Evolutionary conservation across 371 early-diverging fungal species (phyloP).

Genomic region (Actinomucor elegans): DNA sequence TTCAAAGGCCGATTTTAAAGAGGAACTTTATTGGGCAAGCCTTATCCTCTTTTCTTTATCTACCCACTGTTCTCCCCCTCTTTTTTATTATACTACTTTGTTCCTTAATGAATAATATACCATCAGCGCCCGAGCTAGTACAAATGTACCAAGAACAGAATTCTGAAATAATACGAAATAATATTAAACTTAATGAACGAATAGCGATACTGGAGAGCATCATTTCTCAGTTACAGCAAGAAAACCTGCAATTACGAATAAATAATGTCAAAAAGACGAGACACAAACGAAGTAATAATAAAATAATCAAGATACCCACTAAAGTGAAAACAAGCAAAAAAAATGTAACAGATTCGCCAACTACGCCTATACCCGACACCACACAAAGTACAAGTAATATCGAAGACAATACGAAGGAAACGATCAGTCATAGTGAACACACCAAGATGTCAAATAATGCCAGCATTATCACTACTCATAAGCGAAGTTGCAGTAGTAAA

Average conservation of each 20-base stretch:
- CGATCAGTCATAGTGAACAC: neutral
- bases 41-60: too few species aligned
- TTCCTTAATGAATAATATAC: neutral
- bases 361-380: neutral
- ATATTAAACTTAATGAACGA: constrained; percentile 8
- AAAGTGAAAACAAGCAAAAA: neutral
- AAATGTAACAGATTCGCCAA: neutral
- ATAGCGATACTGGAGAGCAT: constrained; percentile 3
- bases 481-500: constrained; percentile 3
- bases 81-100: neutral
- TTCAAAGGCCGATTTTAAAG: too few species aligned
- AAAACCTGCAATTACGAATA: constrained; percentile 9
- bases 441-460: neutral
- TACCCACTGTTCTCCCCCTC: neutral
- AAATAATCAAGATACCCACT: neutral
- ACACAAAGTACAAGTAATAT: neutral
- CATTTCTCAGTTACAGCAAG: constrained; percentile 4
- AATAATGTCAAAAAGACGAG: constrained; percentile 3
- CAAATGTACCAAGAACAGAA: constrained; percentile 10
- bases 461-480: neutral
- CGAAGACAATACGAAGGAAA: neutral
- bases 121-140: neutral
- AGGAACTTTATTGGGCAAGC: too few species aligned
- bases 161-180: constrained; percentile 6
- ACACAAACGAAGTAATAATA: neutral